These are phyloP conservation scores for Pythium scleroteichum DNA, from an alignment of 352 stramenopile genomes.

Conservation along the genomic window DNA sequence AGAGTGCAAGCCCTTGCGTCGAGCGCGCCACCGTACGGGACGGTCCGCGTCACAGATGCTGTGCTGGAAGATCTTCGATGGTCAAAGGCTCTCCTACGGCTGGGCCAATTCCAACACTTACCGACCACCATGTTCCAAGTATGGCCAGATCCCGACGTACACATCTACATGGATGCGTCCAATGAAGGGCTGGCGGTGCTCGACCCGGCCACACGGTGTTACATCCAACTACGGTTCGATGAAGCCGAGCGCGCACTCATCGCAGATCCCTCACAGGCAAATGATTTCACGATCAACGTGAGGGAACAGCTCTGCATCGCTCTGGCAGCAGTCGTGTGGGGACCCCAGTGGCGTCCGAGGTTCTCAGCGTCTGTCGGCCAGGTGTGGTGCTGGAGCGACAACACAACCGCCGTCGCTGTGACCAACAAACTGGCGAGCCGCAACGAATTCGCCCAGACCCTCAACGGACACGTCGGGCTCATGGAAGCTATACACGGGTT, in stretches of 20 bases:
- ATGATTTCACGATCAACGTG: slow-evolving; percentile 36
- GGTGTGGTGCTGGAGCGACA: slow-evolving; percentile 36
- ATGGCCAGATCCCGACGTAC: background rate
- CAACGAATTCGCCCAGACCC: slow-evolving; percentile 31
- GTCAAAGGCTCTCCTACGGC: background rate
- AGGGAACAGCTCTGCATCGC: slow-evolving; percentile 33
- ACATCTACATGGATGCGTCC: slow-evolving; percentile 20
- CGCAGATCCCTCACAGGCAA: background rate
- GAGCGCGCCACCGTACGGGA: background rate
- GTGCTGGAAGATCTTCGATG: slow-evolving; percentile 9
- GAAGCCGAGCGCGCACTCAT: background rate
- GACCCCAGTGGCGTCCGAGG: slow-evolving; percentile 7
- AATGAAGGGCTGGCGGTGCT: slow-evolving; percentile 11
- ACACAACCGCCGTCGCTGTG: slow-evolving; percentile 23
- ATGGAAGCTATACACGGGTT: slow-evolving; percentile 24
- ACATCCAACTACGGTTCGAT: slow-evolving; percentile 12
- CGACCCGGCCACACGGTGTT: background rate
- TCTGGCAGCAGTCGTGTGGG: slow-evolving; percentile 25
- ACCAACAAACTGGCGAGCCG: slow-evolving; percentile 24
- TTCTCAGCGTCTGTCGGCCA: slow-evolving; percentile 11
- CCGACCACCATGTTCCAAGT: slow-evolving; percentile 1
- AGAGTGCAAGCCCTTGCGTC: background rate
- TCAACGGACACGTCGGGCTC: slow-evolving; percentile 35
- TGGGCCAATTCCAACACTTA: background rate
- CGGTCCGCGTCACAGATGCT: background rate